Evolutionary conservation across 768 basidiomycete genomes (phyloP).

Genomic region (Hygrocybe coccinea): DNA sequence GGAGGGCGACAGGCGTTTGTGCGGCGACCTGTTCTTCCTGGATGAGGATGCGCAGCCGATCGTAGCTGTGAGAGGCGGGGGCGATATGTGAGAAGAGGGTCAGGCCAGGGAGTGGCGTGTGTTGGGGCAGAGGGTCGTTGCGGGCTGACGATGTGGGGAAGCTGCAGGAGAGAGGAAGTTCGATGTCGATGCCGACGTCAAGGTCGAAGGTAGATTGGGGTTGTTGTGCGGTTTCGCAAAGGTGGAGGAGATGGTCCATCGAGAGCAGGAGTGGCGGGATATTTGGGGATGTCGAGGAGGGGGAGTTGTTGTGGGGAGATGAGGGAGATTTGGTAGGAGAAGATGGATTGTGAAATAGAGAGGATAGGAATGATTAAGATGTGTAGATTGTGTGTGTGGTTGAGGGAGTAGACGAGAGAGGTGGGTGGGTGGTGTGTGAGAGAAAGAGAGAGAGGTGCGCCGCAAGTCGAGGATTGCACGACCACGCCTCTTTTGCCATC

Average conservation of each 20-base stretch:
- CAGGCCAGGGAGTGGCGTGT: neutral
- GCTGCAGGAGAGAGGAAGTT: neutral
- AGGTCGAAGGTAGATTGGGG: neutral
- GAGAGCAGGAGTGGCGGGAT: too few relatives aligned
- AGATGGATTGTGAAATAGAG: neutral
- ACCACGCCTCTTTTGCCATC: too few relatives aligned
- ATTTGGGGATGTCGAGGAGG: neutral
- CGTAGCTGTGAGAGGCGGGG: neutral
- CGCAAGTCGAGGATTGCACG: too few relatives aligned
- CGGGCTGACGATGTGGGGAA: slow-evolving; percentile 8
- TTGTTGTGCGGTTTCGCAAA: neutral
- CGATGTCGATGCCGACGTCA: slow-evolving; percentile 1
- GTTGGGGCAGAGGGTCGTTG: neutral
- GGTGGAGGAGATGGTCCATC: neutral
- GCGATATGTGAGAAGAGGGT: neutral
- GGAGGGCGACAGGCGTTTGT: too few relatives aligned
- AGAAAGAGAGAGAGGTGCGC: neutral
- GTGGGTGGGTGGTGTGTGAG: neutral
- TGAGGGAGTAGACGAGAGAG: neutral
- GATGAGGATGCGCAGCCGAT: neutral
- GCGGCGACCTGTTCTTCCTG: neutral
- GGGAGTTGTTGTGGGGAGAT: neutral
- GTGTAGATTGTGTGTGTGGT: neutral
- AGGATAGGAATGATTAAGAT: neutral
- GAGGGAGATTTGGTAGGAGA: neutral